These are phyloP conservation scores for Fusarium illudens DNA, from an alignment of 2,329 filamentous ascomycete species.

Conservation along the genomic window DNA sequence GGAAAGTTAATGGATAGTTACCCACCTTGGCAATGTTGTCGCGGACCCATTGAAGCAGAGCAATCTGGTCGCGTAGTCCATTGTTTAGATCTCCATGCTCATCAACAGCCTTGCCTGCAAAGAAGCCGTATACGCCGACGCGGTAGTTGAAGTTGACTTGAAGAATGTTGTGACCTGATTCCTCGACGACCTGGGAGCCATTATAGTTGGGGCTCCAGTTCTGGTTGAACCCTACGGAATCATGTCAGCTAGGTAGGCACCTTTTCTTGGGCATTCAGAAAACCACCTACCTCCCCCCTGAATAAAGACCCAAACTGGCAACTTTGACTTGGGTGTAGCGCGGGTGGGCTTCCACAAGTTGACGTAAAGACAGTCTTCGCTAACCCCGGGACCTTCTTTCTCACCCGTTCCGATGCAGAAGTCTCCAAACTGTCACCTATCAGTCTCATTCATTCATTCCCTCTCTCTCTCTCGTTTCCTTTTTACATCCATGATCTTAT, in stretches of 20 bases:
- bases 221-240: background rate
- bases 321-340: background rate
- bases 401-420: background rate
- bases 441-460: background rate
- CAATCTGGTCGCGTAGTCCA: background rate
- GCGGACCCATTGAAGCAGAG: background rate
- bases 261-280: background rate
- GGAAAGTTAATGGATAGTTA: background rate
- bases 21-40: background rate
- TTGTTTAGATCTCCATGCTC: background rate
- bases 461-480: too few species aligned
- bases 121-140: background rate
- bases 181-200: background rate
- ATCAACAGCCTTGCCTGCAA: background rate
- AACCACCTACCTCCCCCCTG: background rate
- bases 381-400: background rate
- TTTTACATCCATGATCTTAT: too few species aligned
- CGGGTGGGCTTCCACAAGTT: background rate
- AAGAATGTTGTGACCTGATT: background rate
- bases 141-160: constrained; percentile 4
- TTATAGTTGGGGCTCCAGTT: background rate
- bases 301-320: constrained; percentile 3
- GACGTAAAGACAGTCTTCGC: constrained; percentile 3
- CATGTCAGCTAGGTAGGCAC: background rate
- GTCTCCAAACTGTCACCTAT: background rate